phyloP scores from a whole-genome alignment of 2,329 filamentous ascomycete genomes.

The Leptographium flavum region DNA sequence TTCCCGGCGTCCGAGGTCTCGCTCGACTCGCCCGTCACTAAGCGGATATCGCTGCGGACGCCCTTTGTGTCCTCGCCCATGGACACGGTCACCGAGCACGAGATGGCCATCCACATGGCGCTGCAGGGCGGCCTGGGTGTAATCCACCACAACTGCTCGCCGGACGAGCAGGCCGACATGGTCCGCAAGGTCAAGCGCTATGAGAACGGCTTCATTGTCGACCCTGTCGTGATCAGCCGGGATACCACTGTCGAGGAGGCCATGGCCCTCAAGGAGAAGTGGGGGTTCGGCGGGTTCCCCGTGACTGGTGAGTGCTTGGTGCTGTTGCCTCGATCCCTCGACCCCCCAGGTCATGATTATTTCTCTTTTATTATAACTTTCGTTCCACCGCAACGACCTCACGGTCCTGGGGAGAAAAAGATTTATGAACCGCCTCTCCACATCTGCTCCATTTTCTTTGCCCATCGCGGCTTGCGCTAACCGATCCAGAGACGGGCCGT shows the following conservation, averaged over 20 bases:
- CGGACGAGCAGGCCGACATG: constrained; percentile 96
- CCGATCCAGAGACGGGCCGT: constrained; percentile 66
- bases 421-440: constrained; percentile 7
- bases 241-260: constrained; percentile 83
- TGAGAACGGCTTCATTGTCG: constrained; percentile 97
- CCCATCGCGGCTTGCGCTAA: too few species aligned
- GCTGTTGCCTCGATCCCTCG: background rate
- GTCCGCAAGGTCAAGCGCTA: constrained; percentile 97
- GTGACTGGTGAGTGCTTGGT: constrained; percentile 70
- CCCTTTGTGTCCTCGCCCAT: constrained; percentile 96
- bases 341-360: constrained; percentile 56
- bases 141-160: constrained; percentile 99
- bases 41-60: constrained; percentile 89
- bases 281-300: constrained; percentile 96
- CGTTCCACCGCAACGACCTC: constrained; percentile 94
- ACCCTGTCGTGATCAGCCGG: constrained; percentile 82
- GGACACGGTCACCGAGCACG: constrained; percentile 98
- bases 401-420: constrained; percentile 69
- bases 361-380: constrained; percentile 84
- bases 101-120: constrained; percentile 98
- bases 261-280: constrained; percentile 87
- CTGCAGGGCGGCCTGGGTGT: constrained; percentile 80
- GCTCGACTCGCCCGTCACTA: constrained; percentile 86
- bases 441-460: background rate
- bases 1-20: constrained; percentile 82